Base-by-base conservation (phyloP, 257 asterid genomes). In the Paulownia fortunei region DNA sequence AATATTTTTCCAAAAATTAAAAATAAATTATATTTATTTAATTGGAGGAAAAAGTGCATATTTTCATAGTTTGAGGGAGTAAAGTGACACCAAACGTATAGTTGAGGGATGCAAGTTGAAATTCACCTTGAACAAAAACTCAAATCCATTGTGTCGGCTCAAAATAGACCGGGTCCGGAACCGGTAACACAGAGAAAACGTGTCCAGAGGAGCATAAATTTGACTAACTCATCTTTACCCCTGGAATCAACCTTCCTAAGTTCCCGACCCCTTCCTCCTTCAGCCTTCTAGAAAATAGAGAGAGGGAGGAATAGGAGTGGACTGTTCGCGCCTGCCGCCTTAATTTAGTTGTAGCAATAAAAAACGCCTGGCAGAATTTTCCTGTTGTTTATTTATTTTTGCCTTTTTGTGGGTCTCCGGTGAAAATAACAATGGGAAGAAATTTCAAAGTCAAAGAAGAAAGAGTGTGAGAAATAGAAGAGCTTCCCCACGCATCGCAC, bases 381-480 rank as follows among this genome's bases (percentile, higher is more conserved):
- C 63, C 9, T 12, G 11, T 23, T 51, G 21, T 42, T 13, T 69
- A 11, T 27, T 54, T 34, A 19, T 13, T 30, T 10, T 47, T 56
- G 27, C 4, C 16, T 26, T 11, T 11, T 11, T n/a, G 34, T 80
- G 42, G 81, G 84, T 79, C 74, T 66, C 36, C 0, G 32, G 78
- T 26, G 84, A 72, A 73, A 77, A 64, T 19, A 23, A 72, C 65
- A 41, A 82, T 21, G 80, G 10, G 73, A 67, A 78, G 86, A 86
- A 75, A 67, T 76, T 81, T 86, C 85, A 74, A 84, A 83, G 90
- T 84, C 90, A 86, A 79, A 79, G 60, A 65, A 67, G 74, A 80
- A 81, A 64, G 44, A 59, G 80, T 41, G 67, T 47, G 60, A 27
- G 44, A 6, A 59, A 39, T 37, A 27, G 69, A 52, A 65, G 72